phyloP scores from a whole-genome alignment of 192 early-diverging fungal species.

The Coemansia erecta region DNA sequence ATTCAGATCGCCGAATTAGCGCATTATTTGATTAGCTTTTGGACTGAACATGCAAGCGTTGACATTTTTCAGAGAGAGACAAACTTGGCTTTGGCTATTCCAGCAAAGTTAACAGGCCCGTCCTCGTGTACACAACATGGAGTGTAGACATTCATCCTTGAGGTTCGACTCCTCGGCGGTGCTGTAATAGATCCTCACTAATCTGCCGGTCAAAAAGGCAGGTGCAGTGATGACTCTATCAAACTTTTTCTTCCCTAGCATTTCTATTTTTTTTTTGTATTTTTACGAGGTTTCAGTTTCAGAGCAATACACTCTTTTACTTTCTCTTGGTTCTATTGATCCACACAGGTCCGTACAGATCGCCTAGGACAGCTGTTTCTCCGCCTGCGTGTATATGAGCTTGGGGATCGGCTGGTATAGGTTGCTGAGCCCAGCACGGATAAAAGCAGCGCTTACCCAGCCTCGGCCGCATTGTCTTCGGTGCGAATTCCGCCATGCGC shows the following conservation, averaged over 20 bases:
- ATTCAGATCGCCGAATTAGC: too few relatives aligned
- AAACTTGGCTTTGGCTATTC: background rate
- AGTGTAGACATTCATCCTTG: background rate
- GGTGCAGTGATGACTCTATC: slow-evolving; percentile 4
- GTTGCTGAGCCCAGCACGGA: background rate
- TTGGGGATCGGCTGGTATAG: slow-evolving; percentile 1
- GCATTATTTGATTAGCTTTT: too few relatives aligned
- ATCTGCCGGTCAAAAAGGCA: slow-evolving; percentile 34
- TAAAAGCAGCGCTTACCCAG: too few relatives aligned
- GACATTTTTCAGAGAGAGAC: background rate
- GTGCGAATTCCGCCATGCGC: too few relatives aligned
- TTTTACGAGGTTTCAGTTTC: too few relatives aligned
- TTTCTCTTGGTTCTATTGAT: background rate
- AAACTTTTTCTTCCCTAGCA: slow-evolving; percentile 20
- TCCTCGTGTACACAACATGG: background rate
- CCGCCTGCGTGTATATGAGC: slow-evolving; percentile 1
- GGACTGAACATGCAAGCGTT: too few relatives aligned
- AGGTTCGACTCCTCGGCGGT: slow-evolving; percentile 42
- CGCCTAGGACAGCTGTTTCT: background rate
- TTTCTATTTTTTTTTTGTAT: too few relatives aligned
- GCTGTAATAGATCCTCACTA: slow-evolving; percentile 50
- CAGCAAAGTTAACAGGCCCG: background rate
- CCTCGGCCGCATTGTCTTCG: too few relatives aligned
- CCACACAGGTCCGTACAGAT: too few relatives aligned
- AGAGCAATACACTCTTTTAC: background rate